Base-by-base conservation (phyloP, 768 basidiomycete genomes). In the Amanita fuliginea region DNA sequence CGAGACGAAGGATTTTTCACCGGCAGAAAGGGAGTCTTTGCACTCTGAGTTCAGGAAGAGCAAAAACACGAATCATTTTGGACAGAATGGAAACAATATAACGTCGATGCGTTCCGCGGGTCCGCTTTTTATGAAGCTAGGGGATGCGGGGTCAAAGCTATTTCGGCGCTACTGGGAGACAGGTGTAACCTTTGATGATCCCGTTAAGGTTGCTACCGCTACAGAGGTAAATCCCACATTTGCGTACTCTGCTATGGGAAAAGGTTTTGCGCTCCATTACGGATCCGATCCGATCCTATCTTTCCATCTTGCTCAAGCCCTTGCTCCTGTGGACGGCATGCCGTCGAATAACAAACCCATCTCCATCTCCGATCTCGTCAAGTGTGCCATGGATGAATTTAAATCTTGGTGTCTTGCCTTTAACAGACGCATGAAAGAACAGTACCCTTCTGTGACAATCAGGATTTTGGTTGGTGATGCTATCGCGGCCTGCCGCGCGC, bases 171-270 rank as follows among this genome's bases (percentile, higher is more conserved):
- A 64, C 55, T 74, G 73, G 71, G 60, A 62, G 40, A 66, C 67
- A 0, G 75, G 75, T 1, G 62, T 68, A 2, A 71, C 70, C 0
- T 59, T 63, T 28, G 43, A 56, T 13, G 50, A 55, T 16, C 40
- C 51, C 1, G 52, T 49, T 4, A 46, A 59, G 3, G 45, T 51
- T 22, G 40, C 54, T 3, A 43, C 53, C 4, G 62, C 65, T 1
- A 67, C 55, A 4, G 50, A 64, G 22, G 46, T 69, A 28, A 78
- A 78, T 52, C 75, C 75, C 2, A 72, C 71, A 0, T 76, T 75
- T 44, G 63, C 65, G 0, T 73, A 70, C 54, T 69, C 69, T 2
- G 55, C 61, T 6, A 58, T 56, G 13, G 73, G 73, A 7, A 57
- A 62, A 49, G 64, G 57, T 2, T 75, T 66, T 51, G 56, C 61